Evolutionary conservation across 345 rosid genomes (phyloP), one percentile per base, ranked within the genome.

Genomic region (Pseudoturritis turrita): DNA sequence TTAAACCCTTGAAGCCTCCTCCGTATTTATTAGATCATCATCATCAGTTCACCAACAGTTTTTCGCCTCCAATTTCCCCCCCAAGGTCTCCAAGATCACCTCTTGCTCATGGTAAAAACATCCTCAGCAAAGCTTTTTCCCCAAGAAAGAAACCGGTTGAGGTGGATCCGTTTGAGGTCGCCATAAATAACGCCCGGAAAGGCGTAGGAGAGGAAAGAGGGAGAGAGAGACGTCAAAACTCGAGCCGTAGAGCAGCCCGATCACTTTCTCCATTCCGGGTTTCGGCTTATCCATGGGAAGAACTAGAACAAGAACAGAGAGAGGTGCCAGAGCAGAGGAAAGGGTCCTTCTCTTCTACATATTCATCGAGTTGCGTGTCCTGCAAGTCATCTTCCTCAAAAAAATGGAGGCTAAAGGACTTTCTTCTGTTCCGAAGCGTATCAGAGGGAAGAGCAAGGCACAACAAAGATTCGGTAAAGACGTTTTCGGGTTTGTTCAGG

Each of bases 371-470:
- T 44, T 68, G 58, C 74, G 64, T 53, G 65, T 54, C 79, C 2
- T 69, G 75, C 52, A 68, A 62, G 59, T 76, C 71, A 37, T 76
- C 84, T 70, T 82, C 91, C 39, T 82, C 96, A 1, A 89, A 67
- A 70, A 94, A 81, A 74, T 94, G 98, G 98, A 87, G 90, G 19
- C 21, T 94, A 65, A 85, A 60, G 56, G 96, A 94, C 70, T 80
- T 94, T 43, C 65, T 94, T 46, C 49, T 94, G 77, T 94, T 94
- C 51, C 85, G 97, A 70, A 94, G 98, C 53, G 91, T 91, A 31
- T 94, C 98, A 2, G 98, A 88, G 57, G 97, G 98, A 36, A 77
- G 92, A 46, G 90, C 86, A 6, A 77, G 83, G 0, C 91, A 85
- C 36, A 88, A 80, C 51, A 86, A 84, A 79, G 86, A 87, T 60